These are phyloP conservation scores for Saturnispora zaruensis DNA, from an alignment of 805 yeast genomes.

Conservation along the genomic window DNA sequence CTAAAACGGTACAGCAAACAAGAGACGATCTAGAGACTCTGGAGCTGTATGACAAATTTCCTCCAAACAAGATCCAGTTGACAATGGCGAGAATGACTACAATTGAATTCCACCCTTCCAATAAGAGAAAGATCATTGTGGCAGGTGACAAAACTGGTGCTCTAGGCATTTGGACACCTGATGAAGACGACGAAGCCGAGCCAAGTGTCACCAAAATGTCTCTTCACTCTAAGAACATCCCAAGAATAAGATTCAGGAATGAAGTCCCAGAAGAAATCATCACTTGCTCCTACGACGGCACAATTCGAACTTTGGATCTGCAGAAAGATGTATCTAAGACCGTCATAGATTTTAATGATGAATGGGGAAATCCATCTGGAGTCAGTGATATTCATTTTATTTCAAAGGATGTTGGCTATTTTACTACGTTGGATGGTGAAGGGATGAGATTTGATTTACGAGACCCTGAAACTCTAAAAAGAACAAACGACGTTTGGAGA, in stretches of 20 bases:
- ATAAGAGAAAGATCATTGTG: conserved; percentile 49
- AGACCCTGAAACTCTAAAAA: conserved; percentile 15
- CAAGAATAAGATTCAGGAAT: conserved; percentile 44
- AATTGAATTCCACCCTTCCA: conserved; percentile 68
- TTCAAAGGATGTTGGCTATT: conserved; percentile 50
- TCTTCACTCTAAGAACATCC: conserved; percentile 68
- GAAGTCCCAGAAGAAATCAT: conserved; percentile 45
- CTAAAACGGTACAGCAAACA: conserved; percentile 36
- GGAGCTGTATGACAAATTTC: conserved; percentile 44
- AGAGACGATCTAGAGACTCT: conserved; percentile 49
- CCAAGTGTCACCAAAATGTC: conserved; percentile 57
- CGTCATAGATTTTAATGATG: conserved; percentile 45
- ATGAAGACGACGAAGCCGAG: conserved; percentile 28
- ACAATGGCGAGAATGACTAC: conserved; percentile 67
- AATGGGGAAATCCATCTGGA: conserved; percentile 51
- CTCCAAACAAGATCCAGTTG: conserved; percentile 64
- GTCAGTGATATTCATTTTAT: conserved; percentile 65
- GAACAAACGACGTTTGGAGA: conserved; percentile 33
- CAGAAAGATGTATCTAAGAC: conserved; percentile 51
- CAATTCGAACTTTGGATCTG: conserved; percentile 66
- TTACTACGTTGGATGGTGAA: conserved; percentile 74
- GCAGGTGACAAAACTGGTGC: conserved; percentile 91
- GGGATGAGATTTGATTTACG: conserved; percentile 71
- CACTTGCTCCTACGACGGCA: conserved; percentile 82
- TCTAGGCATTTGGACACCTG: conserved; percentile 82